phyloP scores from a whole-genome alignment of 805 yeast genomes.

The Candida maris region DNA sequence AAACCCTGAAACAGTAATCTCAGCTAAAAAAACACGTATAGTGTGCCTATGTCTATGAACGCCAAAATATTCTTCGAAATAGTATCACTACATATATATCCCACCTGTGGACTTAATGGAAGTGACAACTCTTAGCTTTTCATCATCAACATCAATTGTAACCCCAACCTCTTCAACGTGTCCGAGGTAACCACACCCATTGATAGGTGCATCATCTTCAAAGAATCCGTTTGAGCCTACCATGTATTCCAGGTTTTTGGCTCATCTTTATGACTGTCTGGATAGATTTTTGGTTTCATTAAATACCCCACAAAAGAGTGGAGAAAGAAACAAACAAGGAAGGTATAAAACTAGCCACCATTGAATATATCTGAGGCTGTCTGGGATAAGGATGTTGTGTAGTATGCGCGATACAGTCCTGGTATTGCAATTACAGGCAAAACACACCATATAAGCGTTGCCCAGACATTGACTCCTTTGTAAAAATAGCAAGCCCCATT shows the following conservation, averaged over 20 bases:
- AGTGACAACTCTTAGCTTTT: slow-evolving; percentile 10
- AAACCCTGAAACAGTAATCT: no score
- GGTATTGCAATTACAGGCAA: slow-evolving; percentile 22
- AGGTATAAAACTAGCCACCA: slow-evolving; percentile 21
- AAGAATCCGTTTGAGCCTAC: slow-evolving; percentile 18
- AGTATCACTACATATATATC: slow-evolving; percentile 11
- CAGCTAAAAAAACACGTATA: no score
- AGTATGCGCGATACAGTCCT: slow-evolving; percentile 24
- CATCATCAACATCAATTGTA: slow-evolving; percentile 4
- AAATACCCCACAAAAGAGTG: slow-evolving; percentile 10
- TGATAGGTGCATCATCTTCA: slow-evolving; percentile 21
- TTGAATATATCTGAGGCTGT: slow-evolving; percentile 17
- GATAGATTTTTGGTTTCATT: slow-evolving; percentile 17
- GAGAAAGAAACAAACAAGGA: slow-evolving; percentile 10
- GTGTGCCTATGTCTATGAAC: no score
- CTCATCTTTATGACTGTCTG: slow-evolving; percentile 16
- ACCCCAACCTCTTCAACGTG: slow-evolving; percentile 9
- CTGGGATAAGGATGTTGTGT: slow-evolving; percentile 13
- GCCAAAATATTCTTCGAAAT: no score
- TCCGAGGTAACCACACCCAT: slow-evolving; percentile 18
- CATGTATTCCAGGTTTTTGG: slow-evolving; percentile 22
- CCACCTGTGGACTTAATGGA: slow-evolving; percentile 17
- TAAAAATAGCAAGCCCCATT: slow-evolving; percentile 13
- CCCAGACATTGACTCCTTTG: slow-evolving; percentile 15
- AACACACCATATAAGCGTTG: slow-evolving; percentile 12